Evolutionary conservation across 2,329 filamentous ascomycete genomes (phyloP).

Genomic region (Beauveria brongniartii): DNA sequence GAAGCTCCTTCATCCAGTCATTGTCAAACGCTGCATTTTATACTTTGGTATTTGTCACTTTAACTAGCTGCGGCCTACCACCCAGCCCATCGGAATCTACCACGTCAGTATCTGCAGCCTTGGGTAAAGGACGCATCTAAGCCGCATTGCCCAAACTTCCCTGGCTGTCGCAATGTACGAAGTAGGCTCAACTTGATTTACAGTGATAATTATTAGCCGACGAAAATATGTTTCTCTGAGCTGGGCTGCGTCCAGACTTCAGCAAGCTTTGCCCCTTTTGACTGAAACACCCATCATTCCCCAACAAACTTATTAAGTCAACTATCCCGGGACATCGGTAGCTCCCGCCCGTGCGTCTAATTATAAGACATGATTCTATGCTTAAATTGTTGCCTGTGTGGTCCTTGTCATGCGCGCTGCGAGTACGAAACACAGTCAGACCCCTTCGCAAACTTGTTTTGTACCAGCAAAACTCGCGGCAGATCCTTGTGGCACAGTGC

Average conservation of each 20-base stretch:
- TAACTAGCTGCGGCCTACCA: background rate
- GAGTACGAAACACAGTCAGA: background rate
- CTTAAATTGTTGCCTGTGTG: background rate
- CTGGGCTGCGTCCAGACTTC: background rate
- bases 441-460: background rate
- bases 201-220: background rate
- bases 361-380: slow-evolving; percentile 6
- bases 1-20: background rate
- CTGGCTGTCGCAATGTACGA: background rate
- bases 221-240: background rate
- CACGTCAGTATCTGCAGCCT: background rate
- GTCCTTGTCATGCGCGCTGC: background rate
- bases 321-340: background rate
- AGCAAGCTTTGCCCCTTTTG: background rate
- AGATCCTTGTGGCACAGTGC: background rate
- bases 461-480: background rate
- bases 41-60: background rate
- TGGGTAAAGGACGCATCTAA: background rate
- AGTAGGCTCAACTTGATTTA: no score
- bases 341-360: background rate
- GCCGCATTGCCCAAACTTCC: background rate
- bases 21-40: background rate
- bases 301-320: background rate
- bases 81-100: background rate
- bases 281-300: slow-evolving; percentile 1